Base-by-base conservation (phyloP, 805 yeast species). In the Ogataea methanolica region DNA sequence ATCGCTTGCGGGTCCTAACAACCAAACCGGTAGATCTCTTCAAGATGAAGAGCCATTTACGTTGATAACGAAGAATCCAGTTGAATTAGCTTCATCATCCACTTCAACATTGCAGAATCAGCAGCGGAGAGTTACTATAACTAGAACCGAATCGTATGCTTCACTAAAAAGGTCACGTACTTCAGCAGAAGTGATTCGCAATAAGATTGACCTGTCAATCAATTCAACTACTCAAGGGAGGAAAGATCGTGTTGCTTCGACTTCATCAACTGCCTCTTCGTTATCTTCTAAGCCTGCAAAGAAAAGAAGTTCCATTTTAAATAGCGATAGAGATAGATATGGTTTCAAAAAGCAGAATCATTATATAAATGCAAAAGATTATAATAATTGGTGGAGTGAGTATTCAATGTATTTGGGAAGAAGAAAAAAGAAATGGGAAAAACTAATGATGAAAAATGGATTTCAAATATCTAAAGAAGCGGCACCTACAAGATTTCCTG, bases 311-410 rank as follows among this genome's bases (percentile, higher is more conserved):
- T 39, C 55, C 21, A 51, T 61, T 3, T 41, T 58, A 16, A 38
- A 50, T 34, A 55, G 68, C 36, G 71, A 70, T 45, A 68, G 80
- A 47, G 98, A 92, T 62, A 67, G 92, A 42, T 92, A 92, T 62
- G 99, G 99, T 2, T 92, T 92, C 70, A 82, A 80, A 54, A 91
- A 88, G 61, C 74, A 74, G 17, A 78, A 79, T 17, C 67, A 70
- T 39, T 78, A 72, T 55, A 71, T 85, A 22, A 56, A 85, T 9
- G 72, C 68, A 43, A 67, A 68, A 21, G 78, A 78, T 39, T 89
- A 88, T 61, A 80, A 90, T 62, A 62, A 58, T 8, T 92, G 98
- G 97, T 85, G 88, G 80, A 49, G 52, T 2, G 75, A 71, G 9
- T 91, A 92, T 66, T 72, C 83, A 12, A 76, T 72, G 29, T 85